These are phyloP conservation scores for Gymnopilus dilepis DNA, from an alignment of 768 basidiomycete genomes.

Conservation along the genomic window DNA sequence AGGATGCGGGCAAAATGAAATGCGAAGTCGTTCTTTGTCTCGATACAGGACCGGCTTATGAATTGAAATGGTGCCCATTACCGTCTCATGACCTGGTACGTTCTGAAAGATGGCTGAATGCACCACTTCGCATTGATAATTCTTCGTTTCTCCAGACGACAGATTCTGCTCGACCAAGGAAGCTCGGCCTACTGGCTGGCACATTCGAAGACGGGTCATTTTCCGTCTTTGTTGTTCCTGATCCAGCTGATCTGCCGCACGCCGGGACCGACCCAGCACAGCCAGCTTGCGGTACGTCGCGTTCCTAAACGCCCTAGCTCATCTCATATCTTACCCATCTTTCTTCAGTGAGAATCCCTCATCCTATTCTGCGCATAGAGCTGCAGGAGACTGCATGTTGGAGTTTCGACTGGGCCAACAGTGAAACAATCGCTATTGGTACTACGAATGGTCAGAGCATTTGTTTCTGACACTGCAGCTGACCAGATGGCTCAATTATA, in stretches of 20 bases:
- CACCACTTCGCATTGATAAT: background rate
- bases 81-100: slow-evolving; percentile 71
- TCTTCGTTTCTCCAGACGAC: slow-evolving; percentile 22
- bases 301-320: too few species aligned
- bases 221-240: slow-evolving; percentile 78
- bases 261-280: slow-evolving; percentile 29
- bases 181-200: slow-evolving; percentile 84
- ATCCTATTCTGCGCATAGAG: slow-evolving; percentile 75
- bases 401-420: slow-evolving; percentile 90
- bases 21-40: slow-evolving; percentile 90
- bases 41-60: slow-evolving; percentile 79
- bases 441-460: slow-evolving; percentile 81
- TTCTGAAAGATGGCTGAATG: background rate
- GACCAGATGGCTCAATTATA: background rate
- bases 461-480: background rate
- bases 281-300: slow-evolving; percentile 57
- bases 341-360: slow-evolving; percentile 27
- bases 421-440: slow-evolving; percentile 81
- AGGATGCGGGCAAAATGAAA: slow-evolving; percentile 53
- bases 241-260: slow-evolving; percentile 60
- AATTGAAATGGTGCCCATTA: slow-evolving; percentile 92
- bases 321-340: too few species aligned
- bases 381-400: slow-evolving; percentile 78
- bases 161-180: slow-evolving; percentile 42
- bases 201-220: slow-evolving; percentile 89